Base-by-base conservation (phyloP, 768 basidiomycete genomes). In the Leccinum barrowsii region DNA sequence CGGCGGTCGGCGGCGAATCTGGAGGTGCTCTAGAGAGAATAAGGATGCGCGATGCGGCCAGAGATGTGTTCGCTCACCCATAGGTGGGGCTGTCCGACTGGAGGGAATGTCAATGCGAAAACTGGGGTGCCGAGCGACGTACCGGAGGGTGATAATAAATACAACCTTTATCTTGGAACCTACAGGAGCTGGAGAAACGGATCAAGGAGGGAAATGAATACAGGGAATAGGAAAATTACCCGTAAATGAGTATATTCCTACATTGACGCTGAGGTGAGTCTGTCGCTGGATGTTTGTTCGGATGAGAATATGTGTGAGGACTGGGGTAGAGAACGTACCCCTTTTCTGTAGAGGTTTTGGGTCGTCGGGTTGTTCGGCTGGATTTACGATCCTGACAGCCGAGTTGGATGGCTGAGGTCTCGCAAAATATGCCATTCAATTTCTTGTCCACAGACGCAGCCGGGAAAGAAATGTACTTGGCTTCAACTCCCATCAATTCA, bases 171-270 rank as follows among this genome's bases (percentile, higher is more conserved):
- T 90, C 89, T 74, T 94, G 84, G 64, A 81, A 92, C 76, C 89
- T 88, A 77, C 93, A 95, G 57, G 80, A 86, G 44, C 92, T 94
- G 57, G 7, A 40, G 26, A 19, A 19, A 51, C 0, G 17, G n/a
- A 52, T 61, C 15, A 64, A 35, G 28, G 30, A 19, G 13, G 13
- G 44, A 28, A 59, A 4, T 7, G 32, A 7, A 21, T 5, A 35
- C 1, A 17, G n/a, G 44, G 34, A 10, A 50, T 15, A 10, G 5
- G 37, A 63, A 3, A 72, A 17, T 63, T 75, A 94, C 93, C 94
- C 94, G 70, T 94, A 90, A 62, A 96, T 94, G 71, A 90, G 77
- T 53, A 94, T 85, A 77, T 97, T 96, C 69, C 90, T 85, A 75
- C 94, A 97, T 67, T 94, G 89, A 54, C 88, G 83, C 71, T 87